Evolutionary conservation across 257 asterid species (phyloP).

Genomic region (Plantago major): DNA sequence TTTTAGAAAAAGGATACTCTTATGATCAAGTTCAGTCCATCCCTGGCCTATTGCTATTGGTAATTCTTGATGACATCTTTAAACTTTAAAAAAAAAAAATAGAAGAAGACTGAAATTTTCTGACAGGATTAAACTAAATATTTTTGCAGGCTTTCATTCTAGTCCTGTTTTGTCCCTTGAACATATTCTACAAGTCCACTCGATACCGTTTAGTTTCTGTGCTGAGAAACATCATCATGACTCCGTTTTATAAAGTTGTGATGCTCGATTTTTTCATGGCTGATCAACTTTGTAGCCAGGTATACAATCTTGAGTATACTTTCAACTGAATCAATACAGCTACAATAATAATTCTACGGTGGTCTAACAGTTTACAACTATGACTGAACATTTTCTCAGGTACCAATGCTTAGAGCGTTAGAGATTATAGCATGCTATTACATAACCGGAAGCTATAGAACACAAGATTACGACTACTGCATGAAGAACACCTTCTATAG

Average conservation of each 20-base stretch:
- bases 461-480: constrained; percentile 72
- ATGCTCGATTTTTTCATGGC: constrained; percentile 98
- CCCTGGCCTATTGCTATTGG: constrained; percentile 75
- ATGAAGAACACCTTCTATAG: constrained; percentile 60
- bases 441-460: constrained; percentile 85
- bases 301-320: constrained; percentile 6
- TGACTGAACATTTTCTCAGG: constrained; percentile 30
- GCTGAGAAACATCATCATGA: constrained; percentile 58
- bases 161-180: constrained; percentile 67
- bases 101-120: too few species aligned
- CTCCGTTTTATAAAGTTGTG: constrained; percentile 88
- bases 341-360: neutral
- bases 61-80: constrained; percentile 15
- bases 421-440: constrained; percentile 79
- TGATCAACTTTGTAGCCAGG: constrained; percentile 98
- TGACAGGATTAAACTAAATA: neutral
- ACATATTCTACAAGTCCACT: constrained; percentile 76
- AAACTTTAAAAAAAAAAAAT: neutral
- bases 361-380: neutral
- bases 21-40: constrained; percentile 61
- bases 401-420: constrained; percentile 75
- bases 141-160: constrained; percentile 39
- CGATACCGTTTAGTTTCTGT: constrained; percentile 66
- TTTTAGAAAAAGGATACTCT: constrained; percentile 65
- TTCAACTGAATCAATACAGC: neutral